Base-by-base conservation (phyloP, 2,329 filamentous ascomycete genomes). In the Aspergillus ruber region DNA sequence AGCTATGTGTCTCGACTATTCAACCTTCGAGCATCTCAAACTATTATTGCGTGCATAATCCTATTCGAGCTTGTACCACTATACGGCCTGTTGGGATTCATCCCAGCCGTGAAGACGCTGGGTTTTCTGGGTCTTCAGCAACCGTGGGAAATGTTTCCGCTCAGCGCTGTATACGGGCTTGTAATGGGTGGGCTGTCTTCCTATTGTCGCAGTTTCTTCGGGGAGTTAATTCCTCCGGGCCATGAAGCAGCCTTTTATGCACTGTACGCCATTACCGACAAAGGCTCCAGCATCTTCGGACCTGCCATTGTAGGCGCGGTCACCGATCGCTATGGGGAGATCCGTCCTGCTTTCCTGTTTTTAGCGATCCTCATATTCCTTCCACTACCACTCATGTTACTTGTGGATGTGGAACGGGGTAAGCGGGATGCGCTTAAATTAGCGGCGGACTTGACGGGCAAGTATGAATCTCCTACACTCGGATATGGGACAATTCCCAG, bases 161-260 rank as follows among this genome's bases (percentile, higher is more conserved):
- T 98, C 1, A 90, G 89, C 0, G 86, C 87, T 3, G 82, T 97
- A 10, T 97, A 96, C 66, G 93, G 93, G 0, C 82, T 98, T 43
- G 90, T 97, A 2, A 81, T 97, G 25, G 93, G 93, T n/a, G 93
- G 93, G 0, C 73, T 98, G 36, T 89, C 87, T 49, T 86, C 86
- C 20, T 96, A 97, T 68, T 97, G 93, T 64, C 85, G 93, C 38
- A 90, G 88, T 51, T 77, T 98, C 4, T 98, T 88, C 63, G 90
- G 90, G 35, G 90, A 97, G 67, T 77, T 98, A 48, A 95, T 98
- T 47, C 93, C 93, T 1, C 88, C 89, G 0, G 93, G 93, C 3
- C 94, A 86, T 25, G 93, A 98, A 69, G 90, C 93, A 0, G 90
- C 91, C 0, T 98, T 98, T 64, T 98, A 95, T 64, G 90, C 91